phyloP scores from a whole-genome alignment of 805 yeast species.

The Myxozyma nipponensis region DNA sequence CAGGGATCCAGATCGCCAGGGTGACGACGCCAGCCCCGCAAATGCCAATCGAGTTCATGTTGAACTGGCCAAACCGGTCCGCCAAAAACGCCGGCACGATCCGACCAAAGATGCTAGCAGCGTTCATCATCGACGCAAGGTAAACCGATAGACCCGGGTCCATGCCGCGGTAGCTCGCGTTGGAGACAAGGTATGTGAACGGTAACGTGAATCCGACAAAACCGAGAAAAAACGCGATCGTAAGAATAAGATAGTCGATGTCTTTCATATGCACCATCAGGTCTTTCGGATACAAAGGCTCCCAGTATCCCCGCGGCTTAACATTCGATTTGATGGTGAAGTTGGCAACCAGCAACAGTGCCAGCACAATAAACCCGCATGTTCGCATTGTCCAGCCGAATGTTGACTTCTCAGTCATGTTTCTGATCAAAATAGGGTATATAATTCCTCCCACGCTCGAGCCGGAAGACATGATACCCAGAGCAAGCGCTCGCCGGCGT shows the following conservation, averaged over 20 bases:
- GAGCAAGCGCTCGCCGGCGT: constrained; percentile 44
- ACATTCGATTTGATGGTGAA: constrained; percentile 28
- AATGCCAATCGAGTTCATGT: constrained; percentile 38
- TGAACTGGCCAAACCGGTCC: constrained; percentile 48
- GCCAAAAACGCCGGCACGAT: constrained; percentile 48
- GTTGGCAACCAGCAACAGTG: constrained; percentile 31
- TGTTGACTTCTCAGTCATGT: constrained; percentile 44
- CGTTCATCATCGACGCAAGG: constrained; percentile 38
- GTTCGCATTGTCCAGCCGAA: constrained; percentile 53
- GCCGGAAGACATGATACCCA: constrained; percentile 49
- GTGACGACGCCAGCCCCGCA: constrained; percentile 34
- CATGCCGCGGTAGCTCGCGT: constrained; percentile 30
- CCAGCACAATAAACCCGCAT: constrained; percentile 45
- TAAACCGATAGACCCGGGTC: constrained; percentile 28
- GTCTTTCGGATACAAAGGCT: constrained; percentile 19
- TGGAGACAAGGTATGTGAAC: constrained; percentile 36
- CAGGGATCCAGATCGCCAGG: constrained; percentile 39
- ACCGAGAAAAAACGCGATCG: constrained; percentile 16
- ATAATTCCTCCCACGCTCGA: constrained; percentile 51
- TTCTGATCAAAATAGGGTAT: constrained; percentile 48
- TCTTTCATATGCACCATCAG: constrained; percentile 14
- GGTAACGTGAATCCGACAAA: constrained; percentile 29
- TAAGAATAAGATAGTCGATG: constrained; percentile 13
- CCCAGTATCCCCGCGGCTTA: constrained; percentile 16
- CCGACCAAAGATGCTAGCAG: constrained; percentile 45